Evolutionary conservation across 148 eudicot species (phyloP).

Genomic region (Suaeda aralocaspica): DNA sequence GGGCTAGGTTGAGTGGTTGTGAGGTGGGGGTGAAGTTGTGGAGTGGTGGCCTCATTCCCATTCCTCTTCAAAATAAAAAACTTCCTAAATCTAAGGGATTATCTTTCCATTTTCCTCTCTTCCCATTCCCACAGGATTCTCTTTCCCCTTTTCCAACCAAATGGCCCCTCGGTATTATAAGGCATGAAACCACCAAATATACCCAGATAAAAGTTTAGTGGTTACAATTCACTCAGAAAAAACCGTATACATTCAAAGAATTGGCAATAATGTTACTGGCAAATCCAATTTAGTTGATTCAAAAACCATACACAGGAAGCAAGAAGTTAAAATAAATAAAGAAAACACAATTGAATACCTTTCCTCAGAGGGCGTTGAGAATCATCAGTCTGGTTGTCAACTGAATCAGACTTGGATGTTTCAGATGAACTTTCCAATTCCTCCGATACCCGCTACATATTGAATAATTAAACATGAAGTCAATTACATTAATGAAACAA

Average conservation of each 20-base stretch:
- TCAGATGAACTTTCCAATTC: constrained; percentile 69
- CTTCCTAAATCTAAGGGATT: too few relatives aligned
- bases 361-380: constrained; percentile 49
- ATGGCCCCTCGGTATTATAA: too few relatives aligned
- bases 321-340: neutral
- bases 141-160: too few relatives aligned
- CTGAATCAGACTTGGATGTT: constrained; percentile 47
- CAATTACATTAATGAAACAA: neutral
- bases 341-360: constrained; percentile 39
- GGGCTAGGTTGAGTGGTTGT: too few relatives aligned
- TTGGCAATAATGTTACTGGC: neutral
- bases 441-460: constrained; percentile 62
- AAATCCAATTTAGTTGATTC: neutral
- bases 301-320: neutral
- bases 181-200: too few relatives aligned
- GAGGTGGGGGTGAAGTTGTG: too few relatives aligned
- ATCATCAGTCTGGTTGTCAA: constrained; percentile 39
- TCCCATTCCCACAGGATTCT: too few relatives aligned
- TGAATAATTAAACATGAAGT: constrained; percentile 10
- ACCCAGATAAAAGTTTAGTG: neutral
- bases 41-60: too few relatives aligned
- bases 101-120: too few relatives aligned
- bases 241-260: neutral
- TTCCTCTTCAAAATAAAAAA: too few relatives aligned
- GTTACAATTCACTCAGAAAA: neutral